Evolutionary conservation across 192 early-diverging fungal species (phyloP).

Genomic region (Mortierella alpina): DNA sequence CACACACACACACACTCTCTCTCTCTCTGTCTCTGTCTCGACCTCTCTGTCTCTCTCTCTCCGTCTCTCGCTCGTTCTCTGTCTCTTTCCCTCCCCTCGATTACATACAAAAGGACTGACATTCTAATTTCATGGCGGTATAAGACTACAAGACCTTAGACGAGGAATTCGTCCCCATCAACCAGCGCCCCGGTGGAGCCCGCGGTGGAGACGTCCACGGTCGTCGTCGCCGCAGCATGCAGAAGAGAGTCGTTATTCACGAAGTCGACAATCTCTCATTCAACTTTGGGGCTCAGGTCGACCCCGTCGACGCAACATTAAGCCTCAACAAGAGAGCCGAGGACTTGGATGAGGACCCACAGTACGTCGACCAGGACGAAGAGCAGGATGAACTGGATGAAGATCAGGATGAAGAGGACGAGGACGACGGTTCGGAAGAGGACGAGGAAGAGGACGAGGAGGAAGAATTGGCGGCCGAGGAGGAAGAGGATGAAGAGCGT

Average conservation of each 20-base stretch:
- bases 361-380: neutral
- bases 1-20: neutral
- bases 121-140: neutral
- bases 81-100: neutral
- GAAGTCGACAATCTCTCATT: slow-evolving; percentile 13
- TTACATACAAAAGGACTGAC: neutral
- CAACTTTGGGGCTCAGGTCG: neutral
- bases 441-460: neutral
- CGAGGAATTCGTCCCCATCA: slow-evolving; percentile 11
- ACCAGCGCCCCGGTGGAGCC: slow-evolving; percentile 23
- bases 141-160: neutral
- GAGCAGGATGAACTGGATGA: slow-evolving; percentile 1
- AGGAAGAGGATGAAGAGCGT: slow-evolving; percentile 28
- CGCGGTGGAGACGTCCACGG: slow-evolving; percentile 18
- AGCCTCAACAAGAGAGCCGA: neutral
- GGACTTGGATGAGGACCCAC: neutral
- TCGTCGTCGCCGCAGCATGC: slow-evolving; percentile 8
- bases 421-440: slow-evolving; percentile 7
- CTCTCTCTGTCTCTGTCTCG: neutral
- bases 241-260: slow-evolving; percentile 17
- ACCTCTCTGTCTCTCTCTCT: neutral
- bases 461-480: neutral
- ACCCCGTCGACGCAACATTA: neutral
- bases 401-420: slow-evolving; percentile 6
- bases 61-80: neutral